phyloP scores from a whole-genome alignment of 805 yeast species.

The Grigorovia jiainica region DNA sequence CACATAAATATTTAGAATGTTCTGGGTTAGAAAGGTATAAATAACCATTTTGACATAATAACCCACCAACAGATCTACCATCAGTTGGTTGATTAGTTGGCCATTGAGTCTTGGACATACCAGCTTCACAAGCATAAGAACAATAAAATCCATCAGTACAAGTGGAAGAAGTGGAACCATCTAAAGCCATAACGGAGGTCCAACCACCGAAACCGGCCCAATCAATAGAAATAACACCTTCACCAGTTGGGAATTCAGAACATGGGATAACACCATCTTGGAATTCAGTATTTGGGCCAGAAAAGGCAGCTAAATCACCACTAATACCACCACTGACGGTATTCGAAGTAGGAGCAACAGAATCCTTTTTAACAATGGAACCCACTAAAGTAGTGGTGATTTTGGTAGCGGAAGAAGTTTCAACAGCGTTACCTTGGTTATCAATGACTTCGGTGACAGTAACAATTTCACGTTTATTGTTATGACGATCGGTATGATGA shows the following conservation, averaged over 20 bases:
- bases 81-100: conserved; percentile 55
- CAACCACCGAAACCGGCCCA: conserved; percentile 45
- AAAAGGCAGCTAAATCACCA: conserved; percentile 55
- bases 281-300: conserved; percentile 43
- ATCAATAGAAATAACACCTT: conserved; percentile 55
- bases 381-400: conserved; percentile 12
- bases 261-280: conserved; percentile 62
- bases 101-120: conserved; percentile 79
- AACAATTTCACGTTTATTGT: conserved; percentile 24
- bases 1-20: conserved; percentile 44
- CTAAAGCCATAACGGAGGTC: conserved; percentile 45
- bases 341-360: conserved; percentile 17
- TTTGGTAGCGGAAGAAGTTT: conserved; percentile 18
- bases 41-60: conserved; percentile 51
- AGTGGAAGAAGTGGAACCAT: conserved; percentile 51
- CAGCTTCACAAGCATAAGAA: conserved; percentile 70
- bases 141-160: conserved; percentile 65
- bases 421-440: conserved; percentile 22
- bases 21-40: conserved; percentile 51
- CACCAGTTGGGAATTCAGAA: conserved; percentile 56
- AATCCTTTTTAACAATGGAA: conserved; percentile 10
- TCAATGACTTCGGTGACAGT: conserved; percentile 28
- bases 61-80: conserved; percentile 68
- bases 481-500: conserved; percentile 16
- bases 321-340: conserved; percentile 23